Evolutionary conservation across 1,139 yeast genomes (phyloP), one percentile per base, ranked within the genome.

Genomic region (Arxiozyma heterogenica): DNA sequence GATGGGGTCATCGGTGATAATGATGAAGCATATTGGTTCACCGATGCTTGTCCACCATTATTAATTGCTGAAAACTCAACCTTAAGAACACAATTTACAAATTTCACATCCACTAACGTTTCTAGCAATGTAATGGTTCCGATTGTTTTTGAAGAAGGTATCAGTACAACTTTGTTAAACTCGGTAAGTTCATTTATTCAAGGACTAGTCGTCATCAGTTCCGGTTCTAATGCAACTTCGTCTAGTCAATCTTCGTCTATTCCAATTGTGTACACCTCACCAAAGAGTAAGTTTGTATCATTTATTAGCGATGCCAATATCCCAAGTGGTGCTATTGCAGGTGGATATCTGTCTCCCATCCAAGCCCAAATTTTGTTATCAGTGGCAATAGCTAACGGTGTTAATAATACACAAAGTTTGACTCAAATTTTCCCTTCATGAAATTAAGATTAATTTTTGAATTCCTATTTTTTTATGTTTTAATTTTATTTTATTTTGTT

Each of bases 301-400:
- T 59, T 44, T 45, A 52, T 60, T n/a, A 52, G 57, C 23, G 44
- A 54, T 8, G 54, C 54, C 9, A 58, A 57, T 39, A 57, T 64
- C 17, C 66, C 66, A 44, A 43, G 47, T 1, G 58, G 57, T n/a
- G 60, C 65, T 17, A 58, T 66, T 48, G 62, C 66, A 12, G 69
- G 64, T n/a, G 70, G 69, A 38, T 59, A 57, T 55, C 53, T 66
- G 53, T 55, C 65, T 21, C 68, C 70, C 43, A 51, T 57, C 25
- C 62, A 66, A 55, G 65, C 68, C 7, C 67, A 65, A 53, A 54
- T 64, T n/a, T 54, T 66, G 47, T 53, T 64, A 21, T 54, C 66
- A 17, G 56, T 66, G 44, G 68, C 68, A 15, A 54, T 61, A 1
- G 57, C 55, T 43, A 64, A 64, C 56, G 55, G 57, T 42, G 66